Percentiles rank a stretch among this genome's conserved stretches.
phyloP scores from a whole-genome alignment of 495 filamentous ascomycete species.

The Penicillium robsamsonii region DNA sequence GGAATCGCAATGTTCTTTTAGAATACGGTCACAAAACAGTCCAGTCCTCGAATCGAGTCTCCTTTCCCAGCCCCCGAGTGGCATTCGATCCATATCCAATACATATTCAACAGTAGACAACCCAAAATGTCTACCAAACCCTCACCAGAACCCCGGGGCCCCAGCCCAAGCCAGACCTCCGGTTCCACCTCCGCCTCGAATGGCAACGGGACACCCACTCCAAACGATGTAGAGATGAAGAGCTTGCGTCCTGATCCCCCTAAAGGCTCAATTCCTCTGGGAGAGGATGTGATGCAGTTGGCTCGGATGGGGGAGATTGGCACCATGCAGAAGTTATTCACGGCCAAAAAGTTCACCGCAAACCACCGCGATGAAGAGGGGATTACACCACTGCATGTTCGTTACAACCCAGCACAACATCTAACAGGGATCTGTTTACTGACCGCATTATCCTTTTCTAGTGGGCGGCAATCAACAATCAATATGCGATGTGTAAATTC shows the following conservation, averaged over 20 bases:
- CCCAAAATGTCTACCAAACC: slow-evolving; percentile 30
- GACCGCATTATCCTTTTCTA: slow-evolving; percentile 37
- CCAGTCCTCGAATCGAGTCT: slow-evolving; percentile 11
- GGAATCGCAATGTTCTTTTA: slow-evolving; percentile 18
- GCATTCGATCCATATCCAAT: slow-evolving; percentile 4
- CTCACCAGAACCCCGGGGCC: slow-evolving; percentile 29
- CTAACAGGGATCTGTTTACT: slow-evolving; percentile 2
- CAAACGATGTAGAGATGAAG: slow-evolving; percentile 70
- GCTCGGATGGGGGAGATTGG: slow-evolving; percentile 82
- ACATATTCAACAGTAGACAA: slow-evolving; percentile 5
- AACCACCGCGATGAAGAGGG: slow-evolving; percentile 83
- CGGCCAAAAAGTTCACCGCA: slow-evolving; percentile 73
- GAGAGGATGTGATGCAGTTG: slow-evolving; percentile 93
- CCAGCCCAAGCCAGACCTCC: slow-evolving; percentile 26
- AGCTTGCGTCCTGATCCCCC: slow-evolving; percentile 51
- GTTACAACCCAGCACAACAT: slow-evolving; percentile 21
- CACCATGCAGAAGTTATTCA: slow-evolving; percentile 85
- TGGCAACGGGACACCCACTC: slow-evolving; percentile 57
- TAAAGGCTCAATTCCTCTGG: slow-evolving; percentile 54
- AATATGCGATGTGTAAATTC: slow-evolving; percentile 93
- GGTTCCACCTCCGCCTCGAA: slow-evolving; percentile 37
- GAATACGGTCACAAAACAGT: slow-evolving; percentile 5
- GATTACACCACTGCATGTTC: slow-evolving; percentile 92
- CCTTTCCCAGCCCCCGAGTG: slow-evolving; percentile 9
- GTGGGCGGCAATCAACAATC: slow-evolving; percentile 99